Conservation (phyloP, 1,284 basidiomycete species). For the Ustilago crameri region DNA sequence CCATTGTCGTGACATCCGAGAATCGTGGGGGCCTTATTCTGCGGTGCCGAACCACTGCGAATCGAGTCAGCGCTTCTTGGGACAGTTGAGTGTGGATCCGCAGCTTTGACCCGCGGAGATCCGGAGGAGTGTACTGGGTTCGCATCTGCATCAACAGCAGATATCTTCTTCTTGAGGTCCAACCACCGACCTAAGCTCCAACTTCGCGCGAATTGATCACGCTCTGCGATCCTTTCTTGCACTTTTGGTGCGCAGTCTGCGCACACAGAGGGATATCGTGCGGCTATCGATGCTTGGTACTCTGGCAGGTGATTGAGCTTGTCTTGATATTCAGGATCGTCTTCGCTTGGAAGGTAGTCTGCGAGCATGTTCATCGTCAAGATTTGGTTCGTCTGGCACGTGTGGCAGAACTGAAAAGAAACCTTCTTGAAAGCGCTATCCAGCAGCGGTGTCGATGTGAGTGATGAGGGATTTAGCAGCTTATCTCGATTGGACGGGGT, state of each 20-base stretch:
- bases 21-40: neutral
- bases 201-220: conserved; percentile 44
- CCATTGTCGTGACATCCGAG: conserved; percentile 1
- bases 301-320: conserved; percentile 32
- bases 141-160: neutral
- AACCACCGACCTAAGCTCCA: conserved; percentile 52
- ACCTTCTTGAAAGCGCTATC: neutral
- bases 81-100: no score
- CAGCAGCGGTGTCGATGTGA: neutral
- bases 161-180: conserved; percentile 32
- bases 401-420: conserved; percentile 52
- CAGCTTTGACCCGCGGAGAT: neutral
- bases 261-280: conserved; percentile 56
- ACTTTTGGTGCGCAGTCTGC: conserved; percentile 38
- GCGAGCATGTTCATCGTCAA: conserved; percentile 58
- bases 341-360: conserved; percentile 53
- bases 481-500: neutral
- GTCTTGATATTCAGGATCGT: conserved; percentile 34
- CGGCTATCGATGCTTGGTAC: conserved; percentile 50
- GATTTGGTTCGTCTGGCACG: conserved; percentile 61
- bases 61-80: neutral
- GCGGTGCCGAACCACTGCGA: neutral
- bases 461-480: neutral
- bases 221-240: conserved; percentile 28
- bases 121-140: neutral